These are phyloP conservation scores for Tieghemiomyces parasiticus DNA, from an alignment of 192 early-diverging fungal genomes.

Conservation along the genomic window DNA sequence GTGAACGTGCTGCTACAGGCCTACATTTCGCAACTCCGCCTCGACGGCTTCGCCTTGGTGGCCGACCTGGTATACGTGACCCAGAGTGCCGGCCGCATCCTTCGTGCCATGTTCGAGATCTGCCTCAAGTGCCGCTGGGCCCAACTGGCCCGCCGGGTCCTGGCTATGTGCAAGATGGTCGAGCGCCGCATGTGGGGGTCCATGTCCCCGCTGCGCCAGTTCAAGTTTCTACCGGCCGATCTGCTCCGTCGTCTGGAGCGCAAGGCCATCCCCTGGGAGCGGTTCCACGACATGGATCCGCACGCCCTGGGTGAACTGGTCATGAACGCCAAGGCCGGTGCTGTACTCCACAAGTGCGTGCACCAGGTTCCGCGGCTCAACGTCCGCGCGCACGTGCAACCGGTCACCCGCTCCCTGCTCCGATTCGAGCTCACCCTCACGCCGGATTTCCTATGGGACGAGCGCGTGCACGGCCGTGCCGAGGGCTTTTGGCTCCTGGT, in stretches of 20 bases:
- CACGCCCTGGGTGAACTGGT: slow-evolving; percentile 88
- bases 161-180: slow-evolving; percentile 96
- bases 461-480: slow-evolving; percentile 65
- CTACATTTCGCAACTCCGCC: slow-evolving; percentile 85
- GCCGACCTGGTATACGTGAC: slow-evolving; percentile 99
- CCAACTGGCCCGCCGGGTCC: slow-evolving; percentile 67
- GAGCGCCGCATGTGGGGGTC: slow-evolving; percentile 85
- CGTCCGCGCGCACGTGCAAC: slow-evolving; percentile 77
- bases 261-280: slow-evolving; percentile 88
- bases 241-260: slow-evolving; percentile 78
- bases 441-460: slow-evolving; percentile 91
- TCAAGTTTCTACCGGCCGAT: slow-evolving; percentile 53
- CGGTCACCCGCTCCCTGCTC: slow-evolving; percentile 80
- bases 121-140: slow-evolving; percentile 90
- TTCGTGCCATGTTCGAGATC: slow-evolving; percentile 95
- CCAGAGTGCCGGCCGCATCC: slow-evolving; percentile 82
- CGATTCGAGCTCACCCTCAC: slow-evolving; percentile 83
- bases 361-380: slow-evolving; percentile 93
- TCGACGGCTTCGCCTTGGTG: slow-evolving; percentile 90
- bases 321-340: slow-evolving; percentile 74
- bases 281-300: slow-evolving; percentile 84
- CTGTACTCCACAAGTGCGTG: slow-evolving; percentile 73
- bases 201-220: slow-evolving; percentile 93
- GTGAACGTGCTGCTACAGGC: slow-evolving; percentile 88
- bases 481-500: slow-evolving; percentile 92